A percentile compares a stretch with the other conserved stretches of the same genome.
Evolutionary conservation across 805 yeast genomes (phyloP).

Genomic region (Zygosaccharomyces kombuchaensis): DNA sequence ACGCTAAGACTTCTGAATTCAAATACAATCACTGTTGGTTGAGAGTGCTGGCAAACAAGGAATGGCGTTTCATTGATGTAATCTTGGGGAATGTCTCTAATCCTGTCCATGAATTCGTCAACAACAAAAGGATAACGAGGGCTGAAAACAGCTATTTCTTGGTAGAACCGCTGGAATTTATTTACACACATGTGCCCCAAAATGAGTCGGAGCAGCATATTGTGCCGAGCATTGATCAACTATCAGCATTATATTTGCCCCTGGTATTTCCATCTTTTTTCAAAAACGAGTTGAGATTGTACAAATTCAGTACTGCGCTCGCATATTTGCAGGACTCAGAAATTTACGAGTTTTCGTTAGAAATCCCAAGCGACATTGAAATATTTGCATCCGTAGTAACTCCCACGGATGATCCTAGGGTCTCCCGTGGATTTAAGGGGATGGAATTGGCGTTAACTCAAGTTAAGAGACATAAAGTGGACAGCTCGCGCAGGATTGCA

Average conservation of each 20-base stretch:
- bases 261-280: conserved; percentile 81
- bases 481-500: conserved; percentile 52
- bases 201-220: conserved; percentile 79
- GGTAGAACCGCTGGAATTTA: conserved; percentile 65
- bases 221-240: conserved; percentile 75
- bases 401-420: conserved; percentile 39
- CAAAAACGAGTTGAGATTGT: conserved; percentile 51
- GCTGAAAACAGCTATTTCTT: conserved; percentile 64
- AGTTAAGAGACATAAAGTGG: conserved; percentile 57
- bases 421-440: conserved; percentile 15
- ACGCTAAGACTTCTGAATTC: conserved; percentile 44
- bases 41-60: conserved; percentile 66
- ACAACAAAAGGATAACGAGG: conserved; percentile 28
- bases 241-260: conserved; percentile 76
- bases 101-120: conserved; percentile 43
- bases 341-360: conserved; percentile 70
- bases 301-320: conserved; percentile 71
- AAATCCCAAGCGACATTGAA: conserved; percentile 68
- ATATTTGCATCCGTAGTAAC: conserved; percentile 52
- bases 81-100: conserved; percentile 57
- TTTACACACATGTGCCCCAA: conserved; percentile 84
- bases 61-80: conserved; percentile 77
- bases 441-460: conserved; percentile 67
- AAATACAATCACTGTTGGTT: conserved; percentile 86
- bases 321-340: conserved; percentile 72